Evolutionary conservation across 768 basidiomycete species (phyloP).

Genomic region (Cubamyces sp.): DNA sequence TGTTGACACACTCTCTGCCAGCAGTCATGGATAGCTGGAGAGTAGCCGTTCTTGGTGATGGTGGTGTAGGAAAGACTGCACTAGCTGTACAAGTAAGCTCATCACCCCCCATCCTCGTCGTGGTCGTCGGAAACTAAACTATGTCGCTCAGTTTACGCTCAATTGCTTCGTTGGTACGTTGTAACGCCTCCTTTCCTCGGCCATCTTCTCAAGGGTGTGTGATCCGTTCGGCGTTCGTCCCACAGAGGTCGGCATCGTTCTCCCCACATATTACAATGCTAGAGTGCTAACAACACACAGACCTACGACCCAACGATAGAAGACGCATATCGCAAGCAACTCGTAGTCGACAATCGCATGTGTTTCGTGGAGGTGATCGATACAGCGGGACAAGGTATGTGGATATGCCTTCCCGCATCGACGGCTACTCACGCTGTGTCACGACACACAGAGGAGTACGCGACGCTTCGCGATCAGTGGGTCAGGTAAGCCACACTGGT

Average conservation of each 20-base stretch:
- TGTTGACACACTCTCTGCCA: constrained; percentile 13
- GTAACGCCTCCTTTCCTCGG: constrained; percentile 18
- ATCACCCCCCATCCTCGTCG: neutral
- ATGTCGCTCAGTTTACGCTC: constrained; percentile 75
- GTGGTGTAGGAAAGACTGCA: constrained; percentile 97
- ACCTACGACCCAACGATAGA: constrained; percentile 99
- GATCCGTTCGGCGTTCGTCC: constrained; percentile 14
- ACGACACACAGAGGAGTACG: constrained; percentile 82
- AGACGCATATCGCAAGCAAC: constrained; percentile 94
- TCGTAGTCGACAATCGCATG: constrained; percentile 93
- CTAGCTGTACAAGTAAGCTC: constrained; percentile 86
- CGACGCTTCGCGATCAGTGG: constrained; percentile 96
- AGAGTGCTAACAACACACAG: constrained; percentile 42
- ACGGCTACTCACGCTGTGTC: constrained; percentile 27
- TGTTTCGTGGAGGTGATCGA: constrained; percentile 97
- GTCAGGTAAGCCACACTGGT: constrained; percentile 69
- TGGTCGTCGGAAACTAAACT: constrained; percentile 8
- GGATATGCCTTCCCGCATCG: neutral
- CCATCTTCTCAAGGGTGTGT: constrained; percentile 4
- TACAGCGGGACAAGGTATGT: constrained; percentile 94
- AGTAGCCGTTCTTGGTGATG: constrained; percentile 94
- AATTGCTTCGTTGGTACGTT: constrained; percentile 89
- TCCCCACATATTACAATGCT: constrained; percentile 7
- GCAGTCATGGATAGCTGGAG: constrained; percentile 90
- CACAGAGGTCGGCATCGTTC: constrained; percentile 23